A percentile compares a stretch with the other conserved stretches of the same genome.
These are phyloP conservation scores for Epichloe scottii DNA, from an alignment of 2,329 filamentous ascomycete genomes.

Conservation along the genomic window DNA sequence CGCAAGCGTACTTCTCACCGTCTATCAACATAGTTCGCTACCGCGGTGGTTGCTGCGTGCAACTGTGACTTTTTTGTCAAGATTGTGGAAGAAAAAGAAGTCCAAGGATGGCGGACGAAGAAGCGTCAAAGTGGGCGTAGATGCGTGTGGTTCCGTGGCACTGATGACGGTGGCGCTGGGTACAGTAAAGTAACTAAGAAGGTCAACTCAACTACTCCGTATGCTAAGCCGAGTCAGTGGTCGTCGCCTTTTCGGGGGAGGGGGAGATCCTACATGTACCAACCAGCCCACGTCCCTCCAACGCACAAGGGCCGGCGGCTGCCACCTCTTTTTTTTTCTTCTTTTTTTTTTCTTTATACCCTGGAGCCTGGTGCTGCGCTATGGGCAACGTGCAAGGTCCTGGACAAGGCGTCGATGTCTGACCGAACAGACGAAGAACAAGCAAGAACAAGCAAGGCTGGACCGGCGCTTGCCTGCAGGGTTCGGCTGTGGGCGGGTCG, in stretches of 20 bases:
- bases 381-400: constrained; percentile 2
- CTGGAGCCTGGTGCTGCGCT: neutral
- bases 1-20: constrained; percentile 96
- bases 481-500: constrained; percentile 9
- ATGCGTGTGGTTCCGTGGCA: constrained; percentile 1
- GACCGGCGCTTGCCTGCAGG: constrained; percentile 4
- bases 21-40: constrained; percentile 58
- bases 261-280: neutral
- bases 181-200: neutral
- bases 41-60: neutral
- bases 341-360: neutral
- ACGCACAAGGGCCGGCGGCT: constrained; percentile 1
- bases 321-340: neutral
- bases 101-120: neutral
- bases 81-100: constrained; percentile 2
- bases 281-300: neutral
- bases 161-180: constrained; percentile 2
- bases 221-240: constrained; percentile 5
- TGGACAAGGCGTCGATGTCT: neutral
- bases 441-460: constrained; percentile 8
- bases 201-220: neutral
- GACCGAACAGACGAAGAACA: neutral
- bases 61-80: neutral
- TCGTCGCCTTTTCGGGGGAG: neutral
- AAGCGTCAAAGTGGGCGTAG: constrained; percentile 4